Percentiles rank a stretch among this genome's conserved stretches.
phyloP scores from a whole-genome alignment of 2,329 filamentous ascomycete species.

The Diaporthe sp. region DNA sequence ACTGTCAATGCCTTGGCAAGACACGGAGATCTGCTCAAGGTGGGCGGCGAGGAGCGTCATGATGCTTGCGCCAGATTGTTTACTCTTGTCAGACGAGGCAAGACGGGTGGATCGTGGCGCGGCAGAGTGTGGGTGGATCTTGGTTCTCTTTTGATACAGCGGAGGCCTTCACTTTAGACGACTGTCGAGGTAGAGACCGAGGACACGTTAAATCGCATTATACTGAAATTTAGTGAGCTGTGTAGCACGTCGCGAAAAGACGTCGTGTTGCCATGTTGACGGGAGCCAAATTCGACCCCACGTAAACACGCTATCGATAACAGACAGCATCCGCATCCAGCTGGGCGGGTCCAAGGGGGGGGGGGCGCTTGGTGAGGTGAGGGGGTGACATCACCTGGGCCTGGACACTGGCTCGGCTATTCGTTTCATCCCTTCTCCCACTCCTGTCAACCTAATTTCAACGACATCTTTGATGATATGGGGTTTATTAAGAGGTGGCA shows the following conservation, averaged over 20 bases:
- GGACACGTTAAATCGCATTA: background rate
- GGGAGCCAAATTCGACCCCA: conserved; percentile 11
- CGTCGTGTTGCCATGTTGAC: background rate
- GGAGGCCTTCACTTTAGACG: background rate
- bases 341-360: background rate
- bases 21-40: conserved; percentile 82
- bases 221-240: background rate
- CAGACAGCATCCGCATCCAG: conserved; percentile 7
- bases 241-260: background rate
- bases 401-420: conserved; percentile 14
- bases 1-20: conserved; percentile 81
- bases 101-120: background rate
- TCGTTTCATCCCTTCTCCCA: conserved; percentile 27
- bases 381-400: conserved; percentile 30
- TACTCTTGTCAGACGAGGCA: conserved; percentile 1
- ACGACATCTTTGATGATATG: background rate
- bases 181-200: too few species aligned
- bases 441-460: conserved; percentile 25
- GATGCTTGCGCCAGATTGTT: conserved; percentile 44
- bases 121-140: background rate
- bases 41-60: conserved; percentile 81
- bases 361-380: background rate
- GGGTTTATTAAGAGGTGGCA: background rate
- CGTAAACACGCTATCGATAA: conserved; percentile 35
- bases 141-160: background rate